phyloP scores from a whole-genome alignment of 2,329 filamentous ascomycete genomes.

The Colletotrichum sidae region DNA sequence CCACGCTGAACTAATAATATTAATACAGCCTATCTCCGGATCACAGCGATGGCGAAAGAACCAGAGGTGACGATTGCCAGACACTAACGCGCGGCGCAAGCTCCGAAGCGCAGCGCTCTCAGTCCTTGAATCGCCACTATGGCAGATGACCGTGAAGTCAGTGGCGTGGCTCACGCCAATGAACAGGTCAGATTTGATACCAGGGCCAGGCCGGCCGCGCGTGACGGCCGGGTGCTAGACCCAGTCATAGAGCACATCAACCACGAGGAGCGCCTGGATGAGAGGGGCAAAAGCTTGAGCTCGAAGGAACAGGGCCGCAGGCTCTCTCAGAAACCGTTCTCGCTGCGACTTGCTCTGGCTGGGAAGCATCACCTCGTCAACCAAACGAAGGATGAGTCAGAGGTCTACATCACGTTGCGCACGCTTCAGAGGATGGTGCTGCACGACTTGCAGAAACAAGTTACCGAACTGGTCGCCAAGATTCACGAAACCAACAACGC shows the following conservation, averaged over 20 bases:
- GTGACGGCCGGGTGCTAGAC: too few species aligned
- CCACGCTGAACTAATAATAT: not conserved
- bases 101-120: not conserved
- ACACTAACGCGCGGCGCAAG: not conserved
- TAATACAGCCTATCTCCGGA: not conserved
- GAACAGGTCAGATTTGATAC: not conserved
- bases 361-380: not conserved
- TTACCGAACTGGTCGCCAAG: not conserved
- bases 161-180: not conserved
- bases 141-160: not conserved
- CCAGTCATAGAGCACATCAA: not conserved
- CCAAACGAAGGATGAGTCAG: not conserved
- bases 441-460: not conserved
- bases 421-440: conserved; percentile 2
- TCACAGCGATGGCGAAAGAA: conserved; percentile 1
- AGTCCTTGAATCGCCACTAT: not conserved
- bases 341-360: not conserved
- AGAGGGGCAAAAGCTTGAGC: not conserved
- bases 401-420: conserved; percentile 1
- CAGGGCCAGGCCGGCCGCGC: too few species aligned
- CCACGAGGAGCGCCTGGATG: not conserved
- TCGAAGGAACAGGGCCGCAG: not conserved
- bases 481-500: conserved; percentile 2
- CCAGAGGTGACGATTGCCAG: not conserved
- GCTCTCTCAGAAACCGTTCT: not conserved